These are phyloP conservation scores for Nicotiana rustica DNA, from an alignment of 305 asterid genomes.

Conservation along the genomic window DNA sequence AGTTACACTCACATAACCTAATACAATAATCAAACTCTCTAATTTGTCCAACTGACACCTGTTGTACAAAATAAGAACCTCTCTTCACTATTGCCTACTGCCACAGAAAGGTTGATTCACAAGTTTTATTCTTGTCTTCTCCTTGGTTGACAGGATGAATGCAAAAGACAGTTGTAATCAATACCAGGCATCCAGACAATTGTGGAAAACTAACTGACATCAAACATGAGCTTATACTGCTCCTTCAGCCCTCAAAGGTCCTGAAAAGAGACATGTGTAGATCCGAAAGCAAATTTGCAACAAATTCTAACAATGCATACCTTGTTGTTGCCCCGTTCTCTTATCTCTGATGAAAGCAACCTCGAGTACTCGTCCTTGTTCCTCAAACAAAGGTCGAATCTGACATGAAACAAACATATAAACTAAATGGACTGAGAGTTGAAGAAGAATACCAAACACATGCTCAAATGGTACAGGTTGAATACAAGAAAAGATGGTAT, in stretches of 20 bases:
- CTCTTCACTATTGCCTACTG: conserved; percentile 44
- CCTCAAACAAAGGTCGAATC: conserved; percentile 89
- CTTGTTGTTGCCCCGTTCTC: conserved; percentile 97
- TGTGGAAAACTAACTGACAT: conserved; percentile 63
- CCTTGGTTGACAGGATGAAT: conserved; percentile 68
- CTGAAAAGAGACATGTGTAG: conserved; percentile 70
- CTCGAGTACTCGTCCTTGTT: conserved; percentile 87
- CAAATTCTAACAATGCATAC: conserved; percentile 55
- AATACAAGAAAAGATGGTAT: not conserved
- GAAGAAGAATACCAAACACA: not conserved
- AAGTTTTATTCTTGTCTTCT: conserved; percentile 64
- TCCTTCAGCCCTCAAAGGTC: conserved; percentile 82
- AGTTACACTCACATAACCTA: conserved; percentile 15
- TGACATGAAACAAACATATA: conserved; percentile 46
- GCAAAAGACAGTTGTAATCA: conserved; percentile 60
- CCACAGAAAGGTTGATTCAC: conserved; percentile 54
- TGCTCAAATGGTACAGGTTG: conserved; percentile 16
- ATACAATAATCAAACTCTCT: conserved; percentile 21
- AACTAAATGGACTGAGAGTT: conserved; percentile 33
- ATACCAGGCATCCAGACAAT: conserved; percentile 42
- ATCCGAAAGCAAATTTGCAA: conserved; percentile 37
- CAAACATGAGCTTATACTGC: conserved; percentile 71
- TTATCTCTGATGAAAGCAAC: conserved; percentile 95
- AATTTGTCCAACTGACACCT: conserved; percentile 40
- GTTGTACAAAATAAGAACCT: conserved; percentile 46